Conservation (phyloP, 441 rosid genomes). For the Aleurites moluccanus region DNA sequence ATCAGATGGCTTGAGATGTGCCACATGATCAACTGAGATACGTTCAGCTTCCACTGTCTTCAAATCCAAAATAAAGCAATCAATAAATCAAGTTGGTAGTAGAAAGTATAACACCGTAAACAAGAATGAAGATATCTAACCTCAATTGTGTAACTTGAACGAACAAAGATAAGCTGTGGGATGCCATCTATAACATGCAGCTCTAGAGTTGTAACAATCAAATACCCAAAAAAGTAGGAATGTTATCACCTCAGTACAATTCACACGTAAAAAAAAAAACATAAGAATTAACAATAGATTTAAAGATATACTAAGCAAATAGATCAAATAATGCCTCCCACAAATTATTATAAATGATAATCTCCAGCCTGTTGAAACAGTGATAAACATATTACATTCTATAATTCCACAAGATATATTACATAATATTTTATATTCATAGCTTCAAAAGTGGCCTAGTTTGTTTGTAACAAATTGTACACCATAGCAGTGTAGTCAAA, state of each 20-base stretch:
- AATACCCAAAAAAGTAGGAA: constrained; percentile 5
- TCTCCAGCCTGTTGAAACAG: not conserved
- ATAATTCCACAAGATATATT: not conserved
- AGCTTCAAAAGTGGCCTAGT: too few species aligned
- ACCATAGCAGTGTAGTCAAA: too few species aligned
- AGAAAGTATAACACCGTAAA: not conserved
- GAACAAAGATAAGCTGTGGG: constrained; percentile 85
- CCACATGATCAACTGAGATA: constrained; percentile 95
- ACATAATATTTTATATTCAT: not conserved
- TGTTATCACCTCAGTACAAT: not conserved
- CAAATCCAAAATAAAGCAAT: constrained; percentile 14
- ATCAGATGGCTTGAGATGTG: constrained; percentile 95
- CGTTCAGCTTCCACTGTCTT: constrained; percentile 97
- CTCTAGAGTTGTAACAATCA: constrained; percentile 47
- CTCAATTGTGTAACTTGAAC: constrained; percentile 90
- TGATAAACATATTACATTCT: not conserved
- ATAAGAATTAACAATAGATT: not conserved
- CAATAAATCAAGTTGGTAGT: constrained; percentile 1
- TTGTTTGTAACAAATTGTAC: too few species aligned
- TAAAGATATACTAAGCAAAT: not conserved
- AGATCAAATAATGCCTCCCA: not conserved
- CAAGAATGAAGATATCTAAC: constrained; percentile 34
- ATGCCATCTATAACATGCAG: constrained; percentile 93
- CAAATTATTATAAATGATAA: not conserved
- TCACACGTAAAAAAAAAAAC: not conserved